Evolutionary conservation across 805 yeast species (phyloP), one percentile per base, ranked within the genome.

Genomic region (Candida tallmaniae): DNA sequence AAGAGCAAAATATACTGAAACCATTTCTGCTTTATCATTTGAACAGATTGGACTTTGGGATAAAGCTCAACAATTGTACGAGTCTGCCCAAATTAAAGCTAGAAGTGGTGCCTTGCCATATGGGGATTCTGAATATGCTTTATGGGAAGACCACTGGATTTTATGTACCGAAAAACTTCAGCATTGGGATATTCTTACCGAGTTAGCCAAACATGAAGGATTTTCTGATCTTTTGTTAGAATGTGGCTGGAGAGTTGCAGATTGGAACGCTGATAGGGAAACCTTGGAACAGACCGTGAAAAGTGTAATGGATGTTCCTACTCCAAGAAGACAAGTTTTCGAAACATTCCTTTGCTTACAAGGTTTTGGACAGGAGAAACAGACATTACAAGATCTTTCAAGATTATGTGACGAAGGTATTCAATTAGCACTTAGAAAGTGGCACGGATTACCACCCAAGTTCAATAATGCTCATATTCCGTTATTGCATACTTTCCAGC

Each of bases 91-190:
- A 62, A 84, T 93, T 38, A 89, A 90, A 48, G 97, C 98, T 0
- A 68, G 98, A 38, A 83, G 95, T 52, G 97, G 97, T 2, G 94
- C 84, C 3, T 63, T 93, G 25, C 98, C 99, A 0, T 93, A 86
- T 53, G 87, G 96, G 18, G 97, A 93, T 52, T 77, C 94, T 1
- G 99, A 93, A 54, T 93, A 93, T 50, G 80, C 93, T 0, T 67
- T 93, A 22, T 93, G 99, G 99, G 98, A 94, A 61, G 98, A 93
- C 53, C 94, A 89, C 51, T 93, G 99, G 99, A 88, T 93, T 37
- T 63, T 85, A 24, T 89, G 98, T 66, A 96, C 98, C 3, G 97
- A 93, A 54, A 90, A 90, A 56, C 66, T 93, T 26, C 98, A 93
- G 54, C 97, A 93, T 45, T 93, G 99, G 99, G 98, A 93, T 52